These are phyloP conservation scores for Chondrostereum purpureum DNA, from an alignment of 1,284 basidiomycete species.

Conservation along the genomic window DNA sequence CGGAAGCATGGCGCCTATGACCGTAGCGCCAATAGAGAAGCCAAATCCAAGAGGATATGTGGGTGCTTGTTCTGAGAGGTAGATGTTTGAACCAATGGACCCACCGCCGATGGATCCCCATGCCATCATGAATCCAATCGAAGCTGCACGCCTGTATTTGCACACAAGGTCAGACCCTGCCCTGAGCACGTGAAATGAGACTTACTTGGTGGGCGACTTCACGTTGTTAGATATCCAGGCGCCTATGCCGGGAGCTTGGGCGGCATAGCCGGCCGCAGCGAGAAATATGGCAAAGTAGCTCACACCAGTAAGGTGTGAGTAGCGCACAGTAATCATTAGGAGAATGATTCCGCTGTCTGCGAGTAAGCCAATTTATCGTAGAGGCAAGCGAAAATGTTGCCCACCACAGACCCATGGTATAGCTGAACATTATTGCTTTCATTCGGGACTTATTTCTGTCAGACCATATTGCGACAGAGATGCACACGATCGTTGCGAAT, in stretches of 20 bases:
- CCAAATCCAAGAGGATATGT: conserved; percentile 11
- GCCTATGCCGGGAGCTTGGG: conserved; percentile 10
- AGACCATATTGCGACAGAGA: conserved; percentile 5
- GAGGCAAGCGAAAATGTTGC: not conserved
- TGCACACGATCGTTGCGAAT: conserved; percentile 8
- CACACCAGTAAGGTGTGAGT: conserved; percentile 7
- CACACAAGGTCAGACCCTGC: not conserved
- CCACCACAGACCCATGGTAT: conserved; percentile 6
- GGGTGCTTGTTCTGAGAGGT: conserved; percentile 8
- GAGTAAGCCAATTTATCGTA: not conserved
- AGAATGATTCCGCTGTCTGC: conserved; percentile 7
- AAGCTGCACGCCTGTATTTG: conserved; percentile 2
- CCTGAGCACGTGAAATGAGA: not conserved
- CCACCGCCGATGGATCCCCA: conserved; percentile 11
- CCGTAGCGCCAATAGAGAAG: conserved; percentile 11
- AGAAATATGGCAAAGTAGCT: conserved; percentile 12
- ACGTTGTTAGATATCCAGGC: conserved; percentile 8
- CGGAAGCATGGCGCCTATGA: conserved; percentile 10
- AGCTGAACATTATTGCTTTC: conserved; percentile 12
- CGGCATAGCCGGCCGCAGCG: conserved; percentile 9
- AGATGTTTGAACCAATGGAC: conserved; percentile 10
- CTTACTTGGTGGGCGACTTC: conserved; percentile 6
- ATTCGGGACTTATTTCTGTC: conserved; percentile 9
- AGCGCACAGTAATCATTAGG: conserved; percentile 8
- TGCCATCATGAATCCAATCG: conserved; percentile 12